These are phyloP conservation scores for Calonectria fujianensis DNA, from an alignment of 2,329 filamentous ascomycete genomes.

Conservation along the genomic window DNA sequence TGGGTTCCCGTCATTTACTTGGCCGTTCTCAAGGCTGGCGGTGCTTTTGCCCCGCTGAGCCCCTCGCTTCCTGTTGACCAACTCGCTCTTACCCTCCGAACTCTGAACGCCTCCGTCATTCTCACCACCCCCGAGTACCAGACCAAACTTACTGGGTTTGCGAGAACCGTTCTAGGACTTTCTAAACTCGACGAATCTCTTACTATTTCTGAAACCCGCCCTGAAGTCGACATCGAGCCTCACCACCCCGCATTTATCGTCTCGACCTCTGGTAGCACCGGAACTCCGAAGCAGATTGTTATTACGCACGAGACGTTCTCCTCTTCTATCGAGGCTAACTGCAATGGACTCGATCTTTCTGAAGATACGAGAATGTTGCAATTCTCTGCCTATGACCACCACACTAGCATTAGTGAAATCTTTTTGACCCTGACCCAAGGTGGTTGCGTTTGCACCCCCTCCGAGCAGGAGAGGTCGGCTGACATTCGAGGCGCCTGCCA, in stretches of 20 bases:
- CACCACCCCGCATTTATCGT: constrained; percentile 10
- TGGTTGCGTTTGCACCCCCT: constrained; percentile 20
- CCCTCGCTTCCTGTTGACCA: constrained; percentile 18
- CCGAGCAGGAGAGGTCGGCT: neutral
- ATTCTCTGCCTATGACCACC: constrained; percentile 12
- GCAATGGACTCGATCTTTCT: constrained; percentile 13
- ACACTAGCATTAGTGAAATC: constrained; percentile 13
- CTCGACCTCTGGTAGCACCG: constrained; percentile 13
- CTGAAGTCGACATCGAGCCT: neutral
- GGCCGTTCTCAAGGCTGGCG: constrained; percentile 38
- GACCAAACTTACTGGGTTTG: neutral
- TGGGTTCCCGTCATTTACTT: constrained; percentile 41
- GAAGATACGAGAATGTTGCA: constrained; percentile 17
- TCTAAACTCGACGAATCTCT: constrained; percentile 13
- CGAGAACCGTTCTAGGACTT: constrained; percentile 1
- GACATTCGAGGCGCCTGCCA: constrained; percentile 1
- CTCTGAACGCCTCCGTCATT: constrained; percentile 4
- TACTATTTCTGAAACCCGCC: constrained; percentile 4
- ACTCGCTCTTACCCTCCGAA: constrained; percentile 6
- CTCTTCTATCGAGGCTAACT: constrained; percentile 6
- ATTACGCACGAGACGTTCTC: neutral
- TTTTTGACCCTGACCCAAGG: constrained; percentile 6
- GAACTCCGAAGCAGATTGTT: neutral
- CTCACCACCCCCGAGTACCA: constrained; percentile 10
- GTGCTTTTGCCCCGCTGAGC: constrained; percentile 12